These are phyloP conservation scores for Paramecium biaurelia DNA, from an alignment of 73 alveolate genomes.

Conservation along the genomic window DNA sequence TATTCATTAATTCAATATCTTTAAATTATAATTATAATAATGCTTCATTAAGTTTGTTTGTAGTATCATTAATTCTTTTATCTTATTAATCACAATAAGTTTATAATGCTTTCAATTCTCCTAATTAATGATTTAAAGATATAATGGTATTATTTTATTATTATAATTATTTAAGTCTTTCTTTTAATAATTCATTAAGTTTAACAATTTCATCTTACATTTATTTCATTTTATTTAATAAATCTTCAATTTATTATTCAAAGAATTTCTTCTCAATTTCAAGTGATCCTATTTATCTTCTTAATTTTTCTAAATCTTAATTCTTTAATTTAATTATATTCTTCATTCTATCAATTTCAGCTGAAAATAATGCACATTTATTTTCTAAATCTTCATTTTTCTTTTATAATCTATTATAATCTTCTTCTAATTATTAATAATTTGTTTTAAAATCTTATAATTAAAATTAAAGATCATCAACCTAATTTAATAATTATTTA, in stretches of 20 bases:
- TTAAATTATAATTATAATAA: background rate
- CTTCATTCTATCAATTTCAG: conserved; percentile 33
- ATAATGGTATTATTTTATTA: background rate
- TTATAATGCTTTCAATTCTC: background rate
- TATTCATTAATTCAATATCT: background rate
- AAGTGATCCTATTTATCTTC: background rate
- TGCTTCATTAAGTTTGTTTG: background rate
- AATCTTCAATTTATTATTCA: conserved; percentile 30
- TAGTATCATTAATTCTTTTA: background rate
- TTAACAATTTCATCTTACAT: background rate
- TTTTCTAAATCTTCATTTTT: conserved; percentile 2
- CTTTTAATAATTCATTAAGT: conserved; percentile 12
- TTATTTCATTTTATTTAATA: background rate
- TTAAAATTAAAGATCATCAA: background rate
- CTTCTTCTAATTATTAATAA: conserved; percentile 31
- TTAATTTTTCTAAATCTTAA: background rate
- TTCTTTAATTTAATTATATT: background rate
- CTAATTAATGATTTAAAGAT: conserved; percentile 2
- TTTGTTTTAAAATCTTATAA: conserved; percentile 1
- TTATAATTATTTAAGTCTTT: background rate
- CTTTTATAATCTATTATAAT: background rate
- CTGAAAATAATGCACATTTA: background rate
- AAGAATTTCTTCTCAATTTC: conserved; percentile 28
- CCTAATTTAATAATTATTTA: background rate
- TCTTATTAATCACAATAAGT: background rate